These are phyloP conservation scores for Kurtzmaniella fragi DNA, from an alignment of 805 yeast genomes.

Conservation along the genomic window DNA sequence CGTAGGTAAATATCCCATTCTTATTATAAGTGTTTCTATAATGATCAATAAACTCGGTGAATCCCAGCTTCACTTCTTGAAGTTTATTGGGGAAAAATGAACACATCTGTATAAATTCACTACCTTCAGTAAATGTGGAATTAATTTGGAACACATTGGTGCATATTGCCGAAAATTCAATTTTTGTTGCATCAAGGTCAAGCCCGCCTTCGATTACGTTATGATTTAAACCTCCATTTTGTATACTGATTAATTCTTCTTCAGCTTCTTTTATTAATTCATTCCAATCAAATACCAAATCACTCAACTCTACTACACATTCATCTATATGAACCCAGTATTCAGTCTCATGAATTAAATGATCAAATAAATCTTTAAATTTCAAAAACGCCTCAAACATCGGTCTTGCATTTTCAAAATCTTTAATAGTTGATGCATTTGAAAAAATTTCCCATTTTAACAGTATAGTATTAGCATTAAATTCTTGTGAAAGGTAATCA, in stretches of 20 bases:
- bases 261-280: constrained; percentile 3
- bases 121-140: constrained; percentile 6
- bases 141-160: not conserved
- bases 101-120: constrained; percentile 9
- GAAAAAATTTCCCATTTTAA: constrained; percentile 8
- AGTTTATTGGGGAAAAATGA: constrained; percentile 4
- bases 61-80: constrained; percentile 7
- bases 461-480: constrained; percentile 3
- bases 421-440: constrained; percentile 5
- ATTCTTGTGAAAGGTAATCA: constrained; percentile 3
- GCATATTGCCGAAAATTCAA: not conserved
- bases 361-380: constrained; percentile 6
- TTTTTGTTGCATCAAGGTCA: not conserved
- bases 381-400: constrained; percentile 11
- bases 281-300: constrained; percentile 8
- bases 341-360: constrained; percentile 3
- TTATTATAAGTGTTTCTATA: constrained; percentile 1
- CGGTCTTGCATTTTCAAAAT: constrained; percentile 10
- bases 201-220: not conserved
- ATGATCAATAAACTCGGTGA: constrained; percentile 8
- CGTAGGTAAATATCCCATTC: constrained; percentile 7
- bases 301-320: constrained; percentile 4
- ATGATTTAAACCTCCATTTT: not conserved
- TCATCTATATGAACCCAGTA: constrained; percentile 3
- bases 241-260: not conserved